phyloP scores from a whole-genome alignment of 768 basidiomycete species.

The Kwoniella shandongensis region DNA sequence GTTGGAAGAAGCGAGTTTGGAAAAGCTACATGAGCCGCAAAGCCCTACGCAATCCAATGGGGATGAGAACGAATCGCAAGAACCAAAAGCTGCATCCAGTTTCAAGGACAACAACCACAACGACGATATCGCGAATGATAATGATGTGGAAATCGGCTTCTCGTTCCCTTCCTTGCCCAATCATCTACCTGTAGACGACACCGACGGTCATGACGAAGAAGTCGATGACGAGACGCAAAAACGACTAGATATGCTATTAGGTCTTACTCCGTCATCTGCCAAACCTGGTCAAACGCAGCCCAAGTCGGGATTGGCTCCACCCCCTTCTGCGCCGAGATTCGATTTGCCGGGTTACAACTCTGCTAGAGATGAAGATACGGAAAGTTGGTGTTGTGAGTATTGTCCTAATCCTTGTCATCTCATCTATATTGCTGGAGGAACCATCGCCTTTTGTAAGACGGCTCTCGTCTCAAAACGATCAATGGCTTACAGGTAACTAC shows the following conservation, averaged over 20 bases:
- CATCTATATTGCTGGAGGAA: too few relatives aligned
- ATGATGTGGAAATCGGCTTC: constrained; percentile 10
- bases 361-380: constrained; percentile 38
- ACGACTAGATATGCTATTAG: constrained; percentile 29
- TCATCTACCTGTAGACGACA: constrained; percentile 19
- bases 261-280: constrained; percentile 21
- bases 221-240: constrained; percentile 22
- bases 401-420: too few relatives aligned
- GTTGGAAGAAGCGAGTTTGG: constrained; percentile 16
- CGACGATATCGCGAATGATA: constrained; percentile 1
- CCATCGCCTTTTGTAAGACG: too few relatives aligned
- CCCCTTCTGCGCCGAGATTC: constrained; percentile 15
- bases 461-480: too few relatives aligned
- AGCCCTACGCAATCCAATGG: not conserved
- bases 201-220: constrained; percentile 8
- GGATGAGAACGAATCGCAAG: not conserved
- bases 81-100: too few relatives aligned
- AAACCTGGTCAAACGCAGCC: constrained; percentile 10
- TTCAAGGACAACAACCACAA: not conserved
- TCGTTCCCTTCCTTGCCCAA: constrained; percentile 32
- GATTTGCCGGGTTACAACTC: constrained; percentile 36
- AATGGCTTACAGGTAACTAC: too few relatives aligned
- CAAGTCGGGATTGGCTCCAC: not conserved
- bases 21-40: constrained; percentile 3
- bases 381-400: constrained; percentile 47